Conservation (phyloP, 352 stramenopile species). For the Globisporangium barbulae region DNA sequence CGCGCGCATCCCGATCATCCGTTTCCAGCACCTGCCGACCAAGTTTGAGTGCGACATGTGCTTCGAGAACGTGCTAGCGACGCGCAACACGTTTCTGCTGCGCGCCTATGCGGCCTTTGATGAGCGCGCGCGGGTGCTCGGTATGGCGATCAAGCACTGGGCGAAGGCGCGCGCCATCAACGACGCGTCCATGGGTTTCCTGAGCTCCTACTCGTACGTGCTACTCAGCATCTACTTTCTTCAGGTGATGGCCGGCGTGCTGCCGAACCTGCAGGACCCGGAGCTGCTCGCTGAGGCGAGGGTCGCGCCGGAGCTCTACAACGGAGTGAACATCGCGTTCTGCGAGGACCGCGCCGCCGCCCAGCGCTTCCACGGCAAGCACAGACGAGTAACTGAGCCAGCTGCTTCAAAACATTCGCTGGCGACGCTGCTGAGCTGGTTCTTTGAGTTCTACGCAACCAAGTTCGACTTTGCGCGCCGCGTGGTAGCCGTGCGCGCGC, state of each 20-base stretch:
- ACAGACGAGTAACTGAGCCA: background rate
- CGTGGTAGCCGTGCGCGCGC: slow-evolving; percentile 90
- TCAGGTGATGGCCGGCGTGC: slow-evolving; percentile 70
- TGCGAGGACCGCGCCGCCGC: slow-evolving; percentile 44
- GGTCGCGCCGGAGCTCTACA: slow-evolving; percentile 32
- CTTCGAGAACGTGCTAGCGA: slow-evolving; percentile 81
- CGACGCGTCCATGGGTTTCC: slow-evolving; percentile 92
- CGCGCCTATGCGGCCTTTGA: slow-evolving; percentile 78
- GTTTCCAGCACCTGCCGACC: slow-evolving; percentile 55
- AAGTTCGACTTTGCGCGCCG: slow-evolving; percentile 95
- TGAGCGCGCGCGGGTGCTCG: slow-evolving; percentile 80
- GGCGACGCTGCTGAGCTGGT: slow-evolving; percentile 88
- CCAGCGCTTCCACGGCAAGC: slow-evolving; percentile 33
- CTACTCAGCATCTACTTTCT: slow-evolving; percentile 97
- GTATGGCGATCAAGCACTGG: slow-evolving; percentile 97
- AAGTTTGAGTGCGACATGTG: slow-evolving; percentile 78
- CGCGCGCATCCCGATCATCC: slow-evolving; percentile 80
- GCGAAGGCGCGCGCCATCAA: slow-evolving; percentile 96
- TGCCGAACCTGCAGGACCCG: slow-evolving; percentile 94
- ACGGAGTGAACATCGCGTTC: slow-evolving; percentile 74
- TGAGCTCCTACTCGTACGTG: slow-evolving; percentile 99
- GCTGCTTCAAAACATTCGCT: slow-evolving; percentile 24
- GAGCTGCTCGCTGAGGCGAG: slow-evolving; percentile 38
- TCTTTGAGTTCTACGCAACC: slow-evolving; percentile 97
- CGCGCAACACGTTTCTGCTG: slow-evolving; percentile 77